Percentiles rank a stretch among this genome's conserved stretches.
phyloP scores from a whole-genome alignment of 2,329 filamentous ascomycete genomes.

The Calycina herbarum region DNA sequence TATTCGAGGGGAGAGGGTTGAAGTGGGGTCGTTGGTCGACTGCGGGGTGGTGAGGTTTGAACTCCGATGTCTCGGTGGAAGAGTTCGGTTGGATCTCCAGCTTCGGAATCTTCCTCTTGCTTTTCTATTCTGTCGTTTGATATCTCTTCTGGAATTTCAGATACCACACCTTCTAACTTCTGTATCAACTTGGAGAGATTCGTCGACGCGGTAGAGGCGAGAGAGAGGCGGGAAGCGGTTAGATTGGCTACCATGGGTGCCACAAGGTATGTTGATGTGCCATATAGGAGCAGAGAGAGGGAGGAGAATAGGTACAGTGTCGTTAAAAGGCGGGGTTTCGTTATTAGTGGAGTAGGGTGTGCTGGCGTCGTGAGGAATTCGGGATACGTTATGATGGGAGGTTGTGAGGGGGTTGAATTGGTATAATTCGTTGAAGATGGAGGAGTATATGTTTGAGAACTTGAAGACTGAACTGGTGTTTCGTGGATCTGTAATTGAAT shows the following conservation, averaged over 20 bases:
- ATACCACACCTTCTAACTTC: slow-evolving; percentile 57
- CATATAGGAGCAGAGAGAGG: slow-evolving; percentile 66
- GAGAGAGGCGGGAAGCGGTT: slow-evolving; percentile 52
- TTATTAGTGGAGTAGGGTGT: slow-evolving; percentile 61
- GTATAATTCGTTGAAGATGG: slow-evolving; percentile 38
- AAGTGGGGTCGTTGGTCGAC: not conserved
- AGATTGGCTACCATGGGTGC: slow-evolving; percentile 57
- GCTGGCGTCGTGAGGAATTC: slow-evolving; percentile 63
- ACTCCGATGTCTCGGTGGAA: slow-evolving; percentile 81
- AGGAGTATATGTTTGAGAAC: not conserved
- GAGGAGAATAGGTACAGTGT: slow-evolving; percentile 59
- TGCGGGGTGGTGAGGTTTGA: slow-evolving; percentile 62
- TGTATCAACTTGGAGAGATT: slow-evolving; percentile 53
- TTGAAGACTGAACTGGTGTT: slow-evolving; percentile 11
- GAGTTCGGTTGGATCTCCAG: slow-evolving; percentile 70
- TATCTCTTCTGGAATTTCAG: slow-evolving; percentile 52
- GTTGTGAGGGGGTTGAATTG: slow-evolving; percentile 42
- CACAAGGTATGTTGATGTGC: slow-evolving; percentile 67
- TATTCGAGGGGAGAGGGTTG: slow-evolving; percentile 25
- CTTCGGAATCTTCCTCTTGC: slow-evolving; percentile 44
- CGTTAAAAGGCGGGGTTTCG: slow-evolving; percentile 57
- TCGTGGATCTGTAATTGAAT: slow-evolving; percentile 26
- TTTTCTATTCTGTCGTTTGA: slow-evolving; percentile 24
- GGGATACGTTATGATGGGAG: slow-evolving; percentile 67
- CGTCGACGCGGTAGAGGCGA: slow-evolving; percentile 48